Evolutionary conservation across 2,329 filamentous ascomycete species (phyloP), one percentile per base, ranked within the genome.

Genomic region (Phialophora expanda): DNA sequence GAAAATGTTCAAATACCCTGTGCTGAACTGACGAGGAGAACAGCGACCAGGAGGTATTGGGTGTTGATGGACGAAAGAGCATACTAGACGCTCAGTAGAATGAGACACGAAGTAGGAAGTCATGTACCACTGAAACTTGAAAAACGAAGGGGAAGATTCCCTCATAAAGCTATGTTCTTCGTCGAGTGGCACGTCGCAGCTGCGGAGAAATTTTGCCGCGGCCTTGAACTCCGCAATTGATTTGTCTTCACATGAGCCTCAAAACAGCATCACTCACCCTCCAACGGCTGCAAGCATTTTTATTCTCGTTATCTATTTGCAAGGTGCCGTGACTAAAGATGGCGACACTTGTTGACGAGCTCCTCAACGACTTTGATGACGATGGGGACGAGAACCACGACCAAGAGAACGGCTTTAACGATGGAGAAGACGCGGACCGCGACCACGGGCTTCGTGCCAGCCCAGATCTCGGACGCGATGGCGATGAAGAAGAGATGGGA

Each of bases 311-410:
- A 3, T n/a, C 17, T 44, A n/a, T n/a, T 44, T 8, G 17, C 5
- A n/a, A 44, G 38, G 5, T 1, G 6, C 22, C 5, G 48, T 26
- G 7, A 24, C 7, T 22, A 3, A 17, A 55, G 5, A 96, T 97
- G 93, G 92, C 94, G 77, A 96, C 92, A 53, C 85, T 96, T 69
- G 94, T 92, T 69, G 93, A 98, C 75, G 94, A 98, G 77, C 86
- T 99, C 11, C 84, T 98, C 73, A 91, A 95, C 75, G 92, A 96
- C 76, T 95, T 96, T 70, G 92, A 93, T 74, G 92, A 96, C 75
- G 91, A 89, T 5, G 92, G 89, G 59, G 92, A 92, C 60, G 91
- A 95, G 73, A 87, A 85, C 44, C 89, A 89, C 68, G 86, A 87
- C 41, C 82, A 84, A 55, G 82, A 86, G 64, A 81, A 84, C 59